Percentiles rank a stretch among this genome's conserved stretches.
Evolutionary conservation across 257 asterid genomes (phyloP).

Genomic region (Anisodus acutangulus): DNA sequence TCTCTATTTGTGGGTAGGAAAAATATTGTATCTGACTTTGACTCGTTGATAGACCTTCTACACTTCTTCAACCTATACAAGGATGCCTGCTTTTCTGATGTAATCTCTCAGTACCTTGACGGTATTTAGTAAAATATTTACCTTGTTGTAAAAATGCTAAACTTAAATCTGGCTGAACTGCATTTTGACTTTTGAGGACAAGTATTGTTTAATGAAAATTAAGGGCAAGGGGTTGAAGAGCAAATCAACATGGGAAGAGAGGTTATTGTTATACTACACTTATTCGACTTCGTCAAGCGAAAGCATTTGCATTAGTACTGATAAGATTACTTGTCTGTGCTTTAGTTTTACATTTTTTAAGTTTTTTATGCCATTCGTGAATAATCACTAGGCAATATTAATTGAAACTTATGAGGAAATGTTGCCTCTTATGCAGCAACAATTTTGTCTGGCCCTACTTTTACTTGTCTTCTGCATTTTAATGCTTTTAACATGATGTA

Average conservation of each 20-base stretch:
- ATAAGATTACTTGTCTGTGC: conserved; percentile 7
- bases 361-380: not conserved
- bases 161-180: not conserved
- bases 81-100: conserved; percentile 12
- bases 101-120: conserved; percentile 8
- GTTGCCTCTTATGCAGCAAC: conserved; percentile 17
- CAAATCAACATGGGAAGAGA: not conserved
- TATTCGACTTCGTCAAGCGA: not conserved
- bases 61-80: conserved; percentile 14
- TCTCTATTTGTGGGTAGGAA: not conserved
- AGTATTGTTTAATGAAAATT: not conserved
- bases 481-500: not conserved
- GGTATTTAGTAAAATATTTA: not conserved
- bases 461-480: conserved; percentile 10
- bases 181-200: not conserved
- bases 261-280: not conserved
- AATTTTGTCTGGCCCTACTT: not conserved
- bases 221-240: conserved; percentile 5
- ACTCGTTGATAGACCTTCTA: not conserved
- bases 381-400: conserved; percentile 13
- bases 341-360: not conserved
- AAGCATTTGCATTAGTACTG: not conserved
- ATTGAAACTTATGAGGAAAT: not conserved
- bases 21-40: conserved; percentile 19
- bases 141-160: not conserved